A percentile compares a stretch with the other conserved stretches of the same genome.
Evolutionary conservation across 176 grass and related monocot species (phyloP).

Genomic region (Pharus latifolius): DNA sequence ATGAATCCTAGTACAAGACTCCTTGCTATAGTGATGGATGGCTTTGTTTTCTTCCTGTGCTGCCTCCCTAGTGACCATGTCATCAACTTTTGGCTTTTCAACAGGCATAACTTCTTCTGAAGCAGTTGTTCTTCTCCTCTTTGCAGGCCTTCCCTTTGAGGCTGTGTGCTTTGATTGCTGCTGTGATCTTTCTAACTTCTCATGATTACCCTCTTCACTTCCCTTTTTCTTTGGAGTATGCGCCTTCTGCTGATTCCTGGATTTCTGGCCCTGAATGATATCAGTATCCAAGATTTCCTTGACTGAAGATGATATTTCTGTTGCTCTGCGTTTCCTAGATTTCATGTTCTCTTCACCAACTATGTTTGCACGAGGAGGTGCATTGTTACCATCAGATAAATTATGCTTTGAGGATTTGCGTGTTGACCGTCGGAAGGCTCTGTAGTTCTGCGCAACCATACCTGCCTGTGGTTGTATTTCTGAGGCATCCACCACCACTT

Average conservation of each 20-base stretch:
- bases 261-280: background rate
- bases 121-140: conserved; percentile 4
- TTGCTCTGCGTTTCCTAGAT: background rate
- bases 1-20: background rate
- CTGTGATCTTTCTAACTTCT: background rate
- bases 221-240: background rate
- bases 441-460: background rate
- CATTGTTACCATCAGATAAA: background rate
- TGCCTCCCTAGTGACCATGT: background rate
- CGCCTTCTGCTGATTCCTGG: background rate
- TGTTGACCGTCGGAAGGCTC: background rate
- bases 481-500: background rate
- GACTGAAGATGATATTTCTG: background rate
- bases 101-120: background rate
- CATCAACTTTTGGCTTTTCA: conserved; percentile 1
- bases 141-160: conserved; percentile 19
- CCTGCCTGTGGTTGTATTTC: background rate
- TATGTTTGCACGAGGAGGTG: background rate
- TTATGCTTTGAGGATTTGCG: background rate
- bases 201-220: background rate
- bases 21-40: background rate
- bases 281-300: background rate
- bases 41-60: background rate
- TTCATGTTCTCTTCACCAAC: background rate
- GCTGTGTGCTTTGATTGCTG: background rate